Evolutionary conservation across 495 filamentous ascomycete genomes (phyloP), one percentile per base, ranked within the genome.

Genomic region (Penicillium bovifimosum): DNA sequence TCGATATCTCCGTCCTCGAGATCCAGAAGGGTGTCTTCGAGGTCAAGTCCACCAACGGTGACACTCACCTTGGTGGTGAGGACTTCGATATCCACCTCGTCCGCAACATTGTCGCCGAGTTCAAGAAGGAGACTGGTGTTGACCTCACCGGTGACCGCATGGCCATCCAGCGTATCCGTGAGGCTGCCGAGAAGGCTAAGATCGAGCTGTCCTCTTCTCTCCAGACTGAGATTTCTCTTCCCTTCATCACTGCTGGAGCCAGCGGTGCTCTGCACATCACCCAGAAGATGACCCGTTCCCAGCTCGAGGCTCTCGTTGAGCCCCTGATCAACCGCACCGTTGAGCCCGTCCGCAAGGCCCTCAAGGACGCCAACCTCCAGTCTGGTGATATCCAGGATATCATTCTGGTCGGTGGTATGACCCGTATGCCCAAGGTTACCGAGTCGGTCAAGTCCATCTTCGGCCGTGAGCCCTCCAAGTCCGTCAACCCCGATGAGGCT

Each of bases 121-220:
- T 98, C 81, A 96, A 96, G 87, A 89, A 88, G 74, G 90, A 96
- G 51, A 87, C 86, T 28, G 86, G 90, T 47, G 88, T 97, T 53
- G 95, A 98, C 71, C 82, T 98, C 44, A 87, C 87, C 32, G 75
- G 74, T 58, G 93, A 98, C 80, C 91, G 93, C 65, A 97, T 98
- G 93, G 93, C 93, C 52, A 95, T 98, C 61, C 93, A 98, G 80
- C 83, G 93, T 77, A 96, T 98, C 71, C 93, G 93, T 76, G 93
- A 98, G 78, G 93, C 93, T 56, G 93, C 95, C 55, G 93, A 98
- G 84, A 98, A 98, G 85, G 93, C 93, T 67, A 98, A 98, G 88
- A 98, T 97, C 66, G 93, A 98, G 77, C 82, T 98, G 56, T 97
- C 93, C 3, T 96, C 91, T 17, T 88, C 90, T 47, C 83, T 93